phyloP scores from a whole-genome alignment of 2,329 filamentous ascomycete species.

The Lachnellula willkommii region DNA sequence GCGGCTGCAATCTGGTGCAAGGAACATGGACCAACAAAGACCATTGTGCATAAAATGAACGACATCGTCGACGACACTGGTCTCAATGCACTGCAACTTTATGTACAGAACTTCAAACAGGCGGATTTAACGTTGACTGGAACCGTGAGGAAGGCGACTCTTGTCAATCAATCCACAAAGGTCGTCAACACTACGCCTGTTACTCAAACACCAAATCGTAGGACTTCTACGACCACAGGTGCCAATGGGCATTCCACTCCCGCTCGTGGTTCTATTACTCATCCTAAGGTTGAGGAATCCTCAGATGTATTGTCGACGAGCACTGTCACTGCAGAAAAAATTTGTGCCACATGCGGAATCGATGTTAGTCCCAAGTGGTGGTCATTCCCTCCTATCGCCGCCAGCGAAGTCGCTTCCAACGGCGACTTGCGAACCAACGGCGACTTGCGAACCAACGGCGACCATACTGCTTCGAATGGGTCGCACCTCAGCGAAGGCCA shows the following conservation, averaged over 20 bases:
- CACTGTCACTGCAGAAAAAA: constrained; percentile 37
- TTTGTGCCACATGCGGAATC: constrained; percentile 60
- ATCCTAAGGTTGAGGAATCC: constrained; percentile 25
- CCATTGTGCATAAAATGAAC: constrained; percentile 70
- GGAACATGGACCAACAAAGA: constrained; percentile 71
- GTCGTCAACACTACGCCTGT: constrained; percentile 17
- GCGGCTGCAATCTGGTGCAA: constrained; percentile 88
- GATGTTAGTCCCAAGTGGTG: constrained; percentile 74
- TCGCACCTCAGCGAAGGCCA: constrained; percentile 12
- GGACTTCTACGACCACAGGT: constrained; percentile 49
- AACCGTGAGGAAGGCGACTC: constrained; percentile 85
- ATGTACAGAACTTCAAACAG: constrained; percentile 86
- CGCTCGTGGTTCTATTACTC: constrained; percentile 24
- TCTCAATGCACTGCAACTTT: constrained; percentile 79
- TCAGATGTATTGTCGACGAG: constrained; percentile 5
- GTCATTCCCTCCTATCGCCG: constrained; percentile 27
- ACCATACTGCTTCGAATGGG: constrained; percentile 7
- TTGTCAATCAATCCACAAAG: constrained; percentile 37
- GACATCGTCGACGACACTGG: constrained; percentile 67
- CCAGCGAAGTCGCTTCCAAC: not conserved
- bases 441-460: constrained; percentile 10
- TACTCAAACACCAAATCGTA: constrained; percentile 41
- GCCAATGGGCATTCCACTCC: constrained; percentile 19
- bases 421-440: constrained; percentile 1
- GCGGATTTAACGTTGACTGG: constrained; percentile 86